phyloP scores from a whole-genome alignment of 1,139 yeast species.

The Pneumocystis carinii region DNA sequence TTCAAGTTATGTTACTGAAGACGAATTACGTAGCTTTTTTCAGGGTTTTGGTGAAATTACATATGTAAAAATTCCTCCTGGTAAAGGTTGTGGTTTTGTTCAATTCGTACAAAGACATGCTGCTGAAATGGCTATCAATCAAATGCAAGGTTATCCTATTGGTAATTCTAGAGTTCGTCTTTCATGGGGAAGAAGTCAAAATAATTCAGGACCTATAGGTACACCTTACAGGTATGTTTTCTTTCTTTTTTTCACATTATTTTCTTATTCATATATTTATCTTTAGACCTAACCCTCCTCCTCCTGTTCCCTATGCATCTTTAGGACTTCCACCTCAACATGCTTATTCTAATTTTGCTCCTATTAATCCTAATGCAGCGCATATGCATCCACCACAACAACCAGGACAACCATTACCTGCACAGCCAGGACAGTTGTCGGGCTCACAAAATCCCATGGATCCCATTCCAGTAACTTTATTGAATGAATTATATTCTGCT shows the following conservation, averaged over 20 bases:
- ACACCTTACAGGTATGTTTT: constrained; percentile 19
- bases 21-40: constrained; percentile 56
- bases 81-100: constrained; percentile 89
- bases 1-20: constrained; percentile 60
- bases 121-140: constrained; percentile 79
- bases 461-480: constrained; percentile 29
- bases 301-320: constrained; percentile 26
- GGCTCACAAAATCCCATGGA: constrained; percentile 23
- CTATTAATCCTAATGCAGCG: constrained; percentile 25
- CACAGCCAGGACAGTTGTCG: constrained; percentile 13
- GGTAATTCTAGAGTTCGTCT: constrained; percentile 73
- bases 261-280: constrained; percentile 4
- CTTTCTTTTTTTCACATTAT: constrained; percentile 1
- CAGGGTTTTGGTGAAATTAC: constrained; percentile 74
- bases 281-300: constrained; percentile 20
- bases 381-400: constrained; percentile 18
- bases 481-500: constrained; percentile 34
- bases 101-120: constrained; percentile 64
- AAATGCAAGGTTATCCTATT: constrained; percentile 85
- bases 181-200: constrained; percentile 68
- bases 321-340: constrained; percentile 23
- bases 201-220: constrained; percentile 19
- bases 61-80: constrained; percentile 77
- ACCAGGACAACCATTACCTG: constrained; percentile 4
- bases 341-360: constrained; percentile 26